phyloP scores from a whole-genome alignment of 1,284 basidiomycete species.

The Hypsizygus ulmarius region DNA sequence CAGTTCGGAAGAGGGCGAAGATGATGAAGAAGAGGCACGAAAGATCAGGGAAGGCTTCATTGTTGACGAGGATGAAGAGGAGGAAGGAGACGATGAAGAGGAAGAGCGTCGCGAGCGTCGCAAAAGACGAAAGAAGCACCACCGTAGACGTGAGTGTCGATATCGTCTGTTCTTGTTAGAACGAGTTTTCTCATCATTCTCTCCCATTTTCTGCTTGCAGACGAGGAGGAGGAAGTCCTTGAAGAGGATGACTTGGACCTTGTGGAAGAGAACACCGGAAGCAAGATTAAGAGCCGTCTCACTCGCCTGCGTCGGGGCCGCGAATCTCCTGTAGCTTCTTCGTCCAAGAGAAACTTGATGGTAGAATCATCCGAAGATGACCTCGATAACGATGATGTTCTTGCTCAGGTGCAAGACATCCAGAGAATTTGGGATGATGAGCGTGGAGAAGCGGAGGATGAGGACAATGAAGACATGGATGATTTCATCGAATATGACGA shows the following conservation, averaged over 20 bases:
- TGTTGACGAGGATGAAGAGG: conserved; percentile 78
- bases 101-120: conserved; percentile 54
- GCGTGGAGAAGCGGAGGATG: conserved; percentile 62
- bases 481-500: conserved; percentile 94
- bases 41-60: conserved; percentile 80
- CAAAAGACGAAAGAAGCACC: conserved; percentile 68
- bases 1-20: conserved; percentile 83
- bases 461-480: conserved; percentile 68
- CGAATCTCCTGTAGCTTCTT: conserved; percentile 60
- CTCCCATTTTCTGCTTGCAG: conserved; percentile 15
- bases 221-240: conserved; percentile 68
- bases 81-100: conserved; percentile 53
- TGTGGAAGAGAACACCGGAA: conserved; percentile 92
- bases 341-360: conserved; percentile 54
- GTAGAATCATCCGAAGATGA: conserved; percentile 74
- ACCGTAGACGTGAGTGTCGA: conserved; percentile 53
- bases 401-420: conserved; percentile 64
- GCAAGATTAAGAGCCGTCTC: conserved; percentile 58
- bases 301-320: conserved; percentile 74
- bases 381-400: conserved; percentile 58
- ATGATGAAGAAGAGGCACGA: conserved; percentile 77
- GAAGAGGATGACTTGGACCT: conserved; percentile 97
- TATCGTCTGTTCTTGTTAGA: conserved; percentile 3
- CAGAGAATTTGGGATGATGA: conserved; percentile 87
- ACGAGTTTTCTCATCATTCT: neutral